Evolutionary conservation across 2,329 filamentous ascomycete species (phyloP).

Genomic region (Albophoma yamanashiensis): DNA sequence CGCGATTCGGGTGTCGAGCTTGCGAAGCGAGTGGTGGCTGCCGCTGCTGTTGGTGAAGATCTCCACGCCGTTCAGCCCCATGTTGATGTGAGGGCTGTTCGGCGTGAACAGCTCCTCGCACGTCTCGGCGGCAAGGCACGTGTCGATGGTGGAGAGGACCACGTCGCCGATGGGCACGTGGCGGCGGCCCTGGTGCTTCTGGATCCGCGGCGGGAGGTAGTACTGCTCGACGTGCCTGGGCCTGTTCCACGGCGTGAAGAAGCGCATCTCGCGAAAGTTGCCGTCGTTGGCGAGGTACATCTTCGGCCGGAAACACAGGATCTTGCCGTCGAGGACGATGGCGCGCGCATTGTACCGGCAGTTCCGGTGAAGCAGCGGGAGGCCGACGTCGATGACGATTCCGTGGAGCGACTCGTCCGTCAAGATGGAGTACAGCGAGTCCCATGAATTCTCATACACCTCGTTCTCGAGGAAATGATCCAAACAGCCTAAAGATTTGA

Average conservation of each 20-base stretch:
- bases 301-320: neutral
- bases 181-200: neutral
- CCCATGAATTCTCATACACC: neutral
- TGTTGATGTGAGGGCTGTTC: neutral
- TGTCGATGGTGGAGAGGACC: neutral
- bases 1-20: neutral
- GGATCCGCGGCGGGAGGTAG: neutral
- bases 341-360: neutral
- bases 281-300: slow-evolving; percentile 1
- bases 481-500: neutral
- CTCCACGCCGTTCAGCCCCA: neutral
- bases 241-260: slow-evolving; percentile 3
- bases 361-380: neutral
- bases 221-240: neutral
- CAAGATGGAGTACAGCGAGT: neutral
- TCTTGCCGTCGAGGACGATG: neutral
- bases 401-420: neutral
- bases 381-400: neutral
- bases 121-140: neutral
- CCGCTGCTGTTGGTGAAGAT: neutral
- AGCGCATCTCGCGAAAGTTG: slow-evolving; percentile 2
- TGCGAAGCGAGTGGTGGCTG: neutral
- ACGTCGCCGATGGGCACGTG: neutral
- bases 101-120: neutral
- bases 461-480: neutral